Evolutionary conservation across 2,329 filamentous ascomycete genomes (phyloP).

Genomic region (Cordyceps javanica): DNA sequence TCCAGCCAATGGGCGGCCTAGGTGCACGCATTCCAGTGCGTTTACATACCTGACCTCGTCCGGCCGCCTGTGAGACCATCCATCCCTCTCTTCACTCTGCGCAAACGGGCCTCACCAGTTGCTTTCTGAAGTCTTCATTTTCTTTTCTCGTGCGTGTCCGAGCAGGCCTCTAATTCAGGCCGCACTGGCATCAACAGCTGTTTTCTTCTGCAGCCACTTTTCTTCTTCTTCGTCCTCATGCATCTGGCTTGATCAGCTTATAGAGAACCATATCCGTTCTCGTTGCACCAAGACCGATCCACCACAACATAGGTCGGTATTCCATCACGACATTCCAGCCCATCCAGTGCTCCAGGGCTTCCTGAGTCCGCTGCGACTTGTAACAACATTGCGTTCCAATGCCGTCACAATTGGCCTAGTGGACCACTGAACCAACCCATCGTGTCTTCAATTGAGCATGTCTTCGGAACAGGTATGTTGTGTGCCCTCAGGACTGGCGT

Average conservation of each 20-base stretch:
- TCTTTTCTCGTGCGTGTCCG: no score
- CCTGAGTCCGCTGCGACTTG: neutral
- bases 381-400: conserved; percentile 25
- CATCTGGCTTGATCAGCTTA: neutral
- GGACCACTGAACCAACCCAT: conserved; percentile 18
- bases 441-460: conserved; percentile 25
- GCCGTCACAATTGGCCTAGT: conserved; percentile 22
- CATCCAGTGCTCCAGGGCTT: conserved; percentile 15
- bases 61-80: conserved; percentile 5
- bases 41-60: conserved; percentile 12
- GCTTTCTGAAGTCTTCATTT: neutral
- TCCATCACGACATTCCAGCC: conserved; percentile 26
- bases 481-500: neutral
- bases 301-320: conserved; percentile 28
- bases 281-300: conserved; percentile 8
- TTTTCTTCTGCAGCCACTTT: neutral
- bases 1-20: conserved; percentile 23
- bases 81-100: neutral
- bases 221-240: neutral
- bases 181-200: neutral
- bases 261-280: neutral
- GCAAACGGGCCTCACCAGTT: conserved; percentile 2
- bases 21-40: conserved; percentile 12
- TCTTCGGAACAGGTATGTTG: conserved; percentile 33
- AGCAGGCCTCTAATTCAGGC: conserved; percentile 13